phyloP scores from a whole-genome alignment of 306 rosid species.

The Dryas alaskensis region DNA sequence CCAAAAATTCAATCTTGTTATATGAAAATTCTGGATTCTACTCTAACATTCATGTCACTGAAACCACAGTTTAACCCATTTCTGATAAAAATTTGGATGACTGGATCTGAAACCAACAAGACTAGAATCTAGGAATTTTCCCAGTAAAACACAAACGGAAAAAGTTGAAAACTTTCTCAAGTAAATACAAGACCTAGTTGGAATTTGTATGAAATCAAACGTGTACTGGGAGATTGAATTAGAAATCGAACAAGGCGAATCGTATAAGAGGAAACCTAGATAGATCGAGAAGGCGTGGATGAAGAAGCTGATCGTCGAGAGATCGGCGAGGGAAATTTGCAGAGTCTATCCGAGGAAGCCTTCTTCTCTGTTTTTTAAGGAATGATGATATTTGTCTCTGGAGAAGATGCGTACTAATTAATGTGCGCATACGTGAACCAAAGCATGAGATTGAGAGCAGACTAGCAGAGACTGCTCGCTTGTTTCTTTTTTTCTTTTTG shows the following conservation, averaged over 20 bases:
- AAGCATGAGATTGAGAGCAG: background rate
- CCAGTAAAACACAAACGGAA: background rate
- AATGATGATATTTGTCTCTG: background rate
- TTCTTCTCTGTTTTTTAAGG: background rate
- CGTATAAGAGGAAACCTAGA: constrained; percentile 6
- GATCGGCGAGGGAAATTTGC: constrained; percentile 14
- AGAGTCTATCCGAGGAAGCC: background rate
- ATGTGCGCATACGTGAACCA: background rate
- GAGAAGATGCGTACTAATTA: background rate
- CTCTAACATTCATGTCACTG: background rate
- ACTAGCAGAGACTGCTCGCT: background rate
- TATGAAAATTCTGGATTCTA: constrained; percentile 14
- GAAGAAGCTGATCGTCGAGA: background rate
- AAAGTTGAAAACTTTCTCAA: background rate
- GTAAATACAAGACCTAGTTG: background rate
- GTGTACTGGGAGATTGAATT: background rate
- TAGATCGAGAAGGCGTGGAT: constrained; percentile 1
- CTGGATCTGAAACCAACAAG: constrained; percentile 40
- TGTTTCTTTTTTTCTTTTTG: too few relatives aligned
- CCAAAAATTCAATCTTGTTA: constrained; percentile 24
- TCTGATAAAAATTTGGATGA: constrained; percentile 10
- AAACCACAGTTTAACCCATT: constrained; percentile 19
- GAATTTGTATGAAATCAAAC: background rate
- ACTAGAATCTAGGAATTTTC: background rate
- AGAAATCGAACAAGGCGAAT: background rate